These are phyloP conservation scores for Marasmius sp. DNA, from an alignment of 1,284 basidiomycete species.

Conservation along the genomic window DNA sequence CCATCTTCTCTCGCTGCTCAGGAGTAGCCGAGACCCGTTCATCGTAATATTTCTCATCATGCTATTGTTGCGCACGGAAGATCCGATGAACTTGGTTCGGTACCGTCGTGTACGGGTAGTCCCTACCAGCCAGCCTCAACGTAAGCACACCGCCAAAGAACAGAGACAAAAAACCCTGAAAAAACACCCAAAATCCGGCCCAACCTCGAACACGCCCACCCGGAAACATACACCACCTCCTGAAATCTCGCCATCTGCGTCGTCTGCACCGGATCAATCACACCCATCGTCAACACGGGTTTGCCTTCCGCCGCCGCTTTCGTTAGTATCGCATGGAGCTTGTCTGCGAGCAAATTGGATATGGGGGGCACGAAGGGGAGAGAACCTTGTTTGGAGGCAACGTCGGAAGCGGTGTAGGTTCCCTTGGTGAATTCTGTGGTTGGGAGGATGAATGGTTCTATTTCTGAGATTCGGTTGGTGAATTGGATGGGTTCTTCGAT, in stretches of 20 bases:
- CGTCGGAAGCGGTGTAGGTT: too few species aligned
- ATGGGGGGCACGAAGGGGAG: slow-evolving; percentile 78
- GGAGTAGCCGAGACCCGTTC: slow-evolving; percentile 77
- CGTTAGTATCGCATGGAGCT: slow-evolving; percentile 70
- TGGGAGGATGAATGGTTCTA: slow-evolving; percentile 77
- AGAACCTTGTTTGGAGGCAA: slow-evolving; percentile 90
- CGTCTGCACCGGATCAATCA: slow-evolving; percentile 90
- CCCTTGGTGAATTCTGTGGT: slow-evolving; percentile 74
- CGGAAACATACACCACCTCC: too few species aligned
- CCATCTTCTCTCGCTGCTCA: slow-evolving; percentile 68
- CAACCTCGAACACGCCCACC: too few species aligned
- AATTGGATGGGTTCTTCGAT: slow-evolving; percentile 65
- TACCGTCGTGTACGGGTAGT: slow-evolving; percentile 94
- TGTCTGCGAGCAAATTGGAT: slow-evolving; percentile 78
- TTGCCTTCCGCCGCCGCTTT: slow-evolving; percentile 61
- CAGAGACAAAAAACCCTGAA: not conserved
- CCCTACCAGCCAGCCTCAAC: slow-evolving; percentile 43
- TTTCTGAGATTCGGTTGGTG: slow-evolving; percentile 58
- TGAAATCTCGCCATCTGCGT: slow-evolving; percentile 97
- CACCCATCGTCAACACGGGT: slow-evolving; percentile 85
- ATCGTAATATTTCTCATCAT: slow-evolving; percentile 85
- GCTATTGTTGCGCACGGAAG: slow-evolving; percentile 83
- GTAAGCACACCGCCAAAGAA: too few species aligned
- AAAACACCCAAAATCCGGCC: slow-evolving; percentile 91
- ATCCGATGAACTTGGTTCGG: slow-evolving; percentile 89